Percentiles rank a stretch among this genome's conserved stretches.
These are phyloP conservation scores for Pseudogymnoascus sp. DNA, from an alignment of 2,329 filamentous ascomycete species.

Conservation along the genomic window DNA sequence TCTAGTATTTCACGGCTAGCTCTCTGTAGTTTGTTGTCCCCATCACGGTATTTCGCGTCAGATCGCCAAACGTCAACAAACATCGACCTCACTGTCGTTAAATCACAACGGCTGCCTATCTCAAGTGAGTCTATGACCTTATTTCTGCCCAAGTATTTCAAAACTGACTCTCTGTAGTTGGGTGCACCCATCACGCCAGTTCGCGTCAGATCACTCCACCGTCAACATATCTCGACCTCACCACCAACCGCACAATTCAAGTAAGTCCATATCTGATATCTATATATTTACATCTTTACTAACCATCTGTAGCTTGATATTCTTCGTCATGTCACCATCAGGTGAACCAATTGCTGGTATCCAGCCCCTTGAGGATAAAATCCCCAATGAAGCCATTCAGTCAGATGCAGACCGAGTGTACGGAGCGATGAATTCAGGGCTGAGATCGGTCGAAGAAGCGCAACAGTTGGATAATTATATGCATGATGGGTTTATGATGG, in stretches of 20 bases:
- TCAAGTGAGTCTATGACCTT: not conserved
- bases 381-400: not conserved
- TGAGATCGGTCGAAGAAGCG: too few relatives aligned
- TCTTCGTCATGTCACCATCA: not conserved
- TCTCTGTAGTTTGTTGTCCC: not conserved
- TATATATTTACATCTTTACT: not conserved
- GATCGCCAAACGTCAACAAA: not conserved
- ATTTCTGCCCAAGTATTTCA: not conserved
- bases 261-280: not conserved
- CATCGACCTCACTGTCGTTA: not conserved
- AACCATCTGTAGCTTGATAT: not conserved
- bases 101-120: not conserved
- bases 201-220: not conserved
- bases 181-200: not conserved
- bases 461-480: too few relatives aligned
- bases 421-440: not conserved
- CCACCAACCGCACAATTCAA: not conserved
- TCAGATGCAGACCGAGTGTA: not conserved
- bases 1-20: not conserved
- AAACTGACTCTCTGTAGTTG: not conserved
- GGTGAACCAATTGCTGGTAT: not conserved
- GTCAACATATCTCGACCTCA: not conserved
- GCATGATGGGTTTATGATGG: too few relatives aligned
- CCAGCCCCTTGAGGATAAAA: not conserved
- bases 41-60: not conserved